A percentile compares a stretch with the other conserved stretches of the same genome.
Evolutionary conservation across 176 grass and related monocot genomes (phyloP).

Genomic region (Elymus sibiricus): DNA sequence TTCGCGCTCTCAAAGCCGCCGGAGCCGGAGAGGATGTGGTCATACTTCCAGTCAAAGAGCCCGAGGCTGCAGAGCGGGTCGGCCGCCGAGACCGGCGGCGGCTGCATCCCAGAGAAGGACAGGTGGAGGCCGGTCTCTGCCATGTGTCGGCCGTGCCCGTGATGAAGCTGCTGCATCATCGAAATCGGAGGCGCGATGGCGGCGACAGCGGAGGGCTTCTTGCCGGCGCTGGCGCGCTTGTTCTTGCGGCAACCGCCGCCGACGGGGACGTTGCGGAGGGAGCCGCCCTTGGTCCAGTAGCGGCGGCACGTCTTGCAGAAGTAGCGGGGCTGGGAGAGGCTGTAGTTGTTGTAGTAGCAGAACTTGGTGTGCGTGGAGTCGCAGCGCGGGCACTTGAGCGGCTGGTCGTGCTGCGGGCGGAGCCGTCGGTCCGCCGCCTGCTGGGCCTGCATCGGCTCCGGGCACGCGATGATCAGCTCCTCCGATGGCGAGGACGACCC

Average conservation of each 20-base stretch:
- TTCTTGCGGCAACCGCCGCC: constrained; percentile 94
- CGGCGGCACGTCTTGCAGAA: constrained; percentile 98
- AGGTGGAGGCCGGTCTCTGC: constrained; percentile 51
- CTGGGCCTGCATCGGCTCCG: constrained; percentile 29
- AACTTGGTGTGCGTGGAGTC: constrained; percentile 95
- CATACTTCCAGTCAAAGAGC: constrained; percentile 56
- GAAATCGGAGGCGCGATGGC: not conserved
- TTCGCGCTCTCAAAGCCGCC: not conserved
- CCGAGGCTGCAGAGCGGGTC: constrained; percentile 43
- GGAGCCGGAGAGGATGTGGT: constrained; percentile 27
- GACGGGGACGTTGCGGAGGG: constrained; percentile 84
- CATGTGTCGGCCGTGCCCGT: constrained; percentile 20
- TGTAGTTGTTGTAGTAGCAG: constrained; percentile 99
- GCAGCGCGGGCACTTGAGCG: constrained; percentile 90
- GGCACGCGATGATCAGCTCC: constrained; percentile 70
- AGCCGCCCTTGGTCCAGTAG: constrained; percentile 96
- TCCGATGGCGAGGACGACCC: constrained; percentile 68
- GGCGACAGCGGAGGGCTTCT: constrained; percentile 41
- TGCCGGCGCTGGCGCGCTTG: constrained; percentile 52
- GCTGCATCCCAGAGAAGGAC: constrained; percentile 66
- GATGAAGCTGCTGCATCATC: not conserved
- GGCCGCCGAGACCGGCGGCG: not conserved
- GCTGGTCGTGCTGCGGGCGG: constrained; percentile 78
- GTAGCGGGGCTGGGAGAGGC: constrained; percentile 92
- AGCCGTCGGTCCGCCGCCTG: constrained; percentile 54